Evolutionary conservation across 2,329 filamentous ascomycete genomes (phyloP), one percentile per base, ranked within the genome.

Genomic region (Alternaria rosae): DNA sequence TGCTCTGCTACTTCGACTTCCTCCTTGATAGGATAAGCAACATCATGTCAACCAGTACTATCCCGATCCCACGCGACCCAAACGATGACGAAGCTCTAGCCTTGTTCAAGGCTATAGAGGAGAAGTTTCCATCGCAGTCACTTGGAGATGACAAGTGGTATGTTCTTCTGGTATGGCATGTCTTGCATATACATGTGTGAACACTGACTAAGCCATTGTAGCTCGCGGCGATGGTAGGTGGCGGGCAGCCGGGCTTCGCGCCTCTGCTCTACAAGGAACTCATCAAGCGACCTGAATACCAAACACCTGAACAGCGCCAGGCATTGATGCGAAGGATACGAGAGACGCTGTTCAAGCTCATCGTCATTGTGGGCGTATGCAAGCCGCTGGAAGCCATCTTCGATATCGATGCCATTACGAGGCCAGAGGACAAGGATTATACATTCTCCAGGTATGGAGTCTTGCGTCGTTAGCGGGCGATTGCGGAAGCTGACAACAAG

Each of bases 371-470:
- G 15, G 88, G 88, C 1, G 86, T 90, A 0, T 88, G 86, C 74
- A 89, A 88, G 70, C 87, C 87, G 8, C 75, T 90, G 5, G 87
- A 89, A 68, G 84, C 86, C 1, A 84, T 89, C 44, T 79, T 88
- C 8, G 80, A 83, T n/a, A 88, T 89, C 55, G 80, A 77, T 59
- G 78, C 81, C 15, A 71, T 85, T 10, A 86, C 88, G 66, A 75
- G 73, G 25, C 81, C 80, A 0, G 87, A 89, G 70, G 88, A 90
- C 67, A 85, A 82, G 54, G 88, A 90, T 67, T 85, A 81, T 57
- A 82, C 78, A 5, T 80, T 78, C 59, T 86, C 85, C 4, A 84
- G 88, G 66, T 76, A 57, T 21, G 7, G 0, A 32, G 43, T 41
- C 28, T 5, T 3, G n/a, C 21, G 15, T 15, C 1, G 20, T 30